A percentile compares a stretch with the other conserved stretches of the same genome.
Evolutionary conservation across 345 rosid genomes (phyloP).

Genomic region (Gossypium raimondii): DNA sequence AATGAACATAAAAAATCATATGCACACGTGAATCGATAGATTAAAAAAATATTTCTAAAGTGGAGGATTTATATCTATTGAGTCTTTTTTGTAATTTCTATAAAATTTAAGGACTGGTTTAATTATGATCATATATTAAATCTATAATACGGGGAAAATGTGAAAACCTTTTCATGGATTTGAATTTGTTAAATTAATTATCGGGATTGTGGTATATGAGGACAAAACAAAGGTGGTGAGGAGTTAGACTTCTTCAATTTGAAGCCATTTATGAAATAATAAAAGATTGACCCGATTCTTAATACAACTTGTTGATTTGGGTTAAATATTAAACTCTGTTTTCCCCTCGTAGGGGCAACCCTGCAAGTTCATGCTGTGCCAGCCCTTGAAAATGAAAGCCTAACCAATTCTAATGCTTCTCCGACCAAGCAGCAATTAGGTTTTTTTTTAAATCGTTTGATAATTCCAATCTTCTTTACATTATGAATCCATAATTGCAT

Average conservation of each 20-base stretch:
- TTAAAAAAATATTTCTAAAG: no score
- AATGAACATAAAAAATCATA: no score
- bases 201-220: neutral
- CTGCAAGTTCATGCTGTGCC: neutral
- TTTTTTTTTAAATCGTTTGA: neutral
- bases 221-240: neutral
- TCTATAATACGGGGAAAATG: no score
- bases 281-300: neutral
- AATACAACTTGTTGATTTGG: neutral
- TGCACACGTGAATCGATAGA: no score
- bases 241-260: neutral
- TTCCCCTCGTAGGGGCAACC: neutral
- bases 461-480: no score
- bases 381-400: slow-evolving; percentile 24
- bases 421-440: neutral
- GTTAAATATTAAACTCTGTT: neutral
- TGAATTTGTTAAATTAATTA: neutral
- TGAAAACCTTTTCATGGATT: no score
- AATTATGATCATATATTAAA: no score
- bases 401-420: slow-evolving; percentile 18
- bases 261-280: neutral
- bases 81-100: neutral
- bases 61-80: no score
- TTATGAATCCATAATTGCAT: no score
- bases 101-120: neutral